Evolutionary conservation across 176 grass and related monocot species (phyloP).

Genomic region (Musa acuminata): DNA sequence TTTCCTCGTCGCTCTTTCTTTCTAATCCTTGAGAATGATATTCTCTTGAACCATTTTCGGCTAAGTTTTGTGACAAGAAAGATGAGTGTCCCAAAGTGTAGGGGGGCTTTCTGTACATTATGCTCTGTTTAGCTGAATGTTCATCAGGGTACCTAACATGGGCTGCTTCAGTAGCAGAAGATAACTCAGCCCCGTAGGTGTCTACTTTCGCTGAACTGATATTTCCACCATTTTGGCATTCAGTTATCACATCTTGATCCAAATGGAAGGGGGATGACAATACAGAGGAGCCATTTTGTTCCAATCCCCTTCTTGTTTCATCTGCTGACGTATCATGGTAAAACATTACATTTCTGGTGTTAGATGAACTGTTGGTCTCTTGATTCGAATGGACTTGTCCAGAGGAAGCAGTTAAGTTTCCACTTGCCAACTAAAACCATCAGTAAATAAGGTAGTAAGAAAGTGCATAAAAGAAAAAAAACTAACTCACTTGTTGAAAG

Average conservation of each 20-base stretch:
- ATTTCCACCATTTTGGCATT: slow-evolving; percentile 17
- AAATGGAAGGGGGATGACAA: neutral
- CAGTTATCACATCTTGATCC: neutral
- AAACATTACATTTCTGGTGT: neutral
- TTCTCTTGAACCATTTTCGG: slow-evolving; percentile 40
- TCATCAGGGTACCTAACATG: slow-evolving; percentile 20
- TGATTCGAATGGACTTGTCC: neutral
- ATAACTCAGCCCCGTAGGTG: slow-evolving; percentile 26
- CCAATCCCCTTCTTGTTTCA: neutral
- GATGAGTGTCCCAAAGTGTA: slow-evolving; percentile 32
- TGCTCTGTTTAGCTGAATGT: slow-evolving; percentile 42
- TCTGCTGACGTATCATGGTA: neutral
- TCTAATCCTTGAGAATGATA: slow-evolving; percentile 44
- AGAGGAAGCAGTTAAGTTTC: neutral
- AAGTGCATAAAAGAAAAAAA: neutral
- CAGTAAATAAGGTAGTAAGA: neutral
- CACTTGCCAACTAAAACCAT: neutral
- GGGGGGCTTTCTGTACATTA: slow-evolving; percentile 49
- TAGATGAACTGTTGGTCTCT: neutral
- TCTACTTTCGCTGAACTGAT: slow-evolving; percentile 43
- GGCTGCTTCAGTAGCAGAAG: slow-evolving; percentile 25
- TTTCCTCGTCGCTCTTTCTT: slow-evolving; percentile 47
- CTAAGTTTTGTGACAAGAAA: slow-evolving; percentile 43
- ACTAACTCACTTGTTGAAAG: neutral
- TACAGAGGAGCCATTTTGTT: neutral